Percentiles rank a stretch among this genome's conserved stretches.
These are phyloP conservation scores for Imleria badia DNA, from an alignment of 768 basidiomycete species.

Conservation along the genomic window DNA sequence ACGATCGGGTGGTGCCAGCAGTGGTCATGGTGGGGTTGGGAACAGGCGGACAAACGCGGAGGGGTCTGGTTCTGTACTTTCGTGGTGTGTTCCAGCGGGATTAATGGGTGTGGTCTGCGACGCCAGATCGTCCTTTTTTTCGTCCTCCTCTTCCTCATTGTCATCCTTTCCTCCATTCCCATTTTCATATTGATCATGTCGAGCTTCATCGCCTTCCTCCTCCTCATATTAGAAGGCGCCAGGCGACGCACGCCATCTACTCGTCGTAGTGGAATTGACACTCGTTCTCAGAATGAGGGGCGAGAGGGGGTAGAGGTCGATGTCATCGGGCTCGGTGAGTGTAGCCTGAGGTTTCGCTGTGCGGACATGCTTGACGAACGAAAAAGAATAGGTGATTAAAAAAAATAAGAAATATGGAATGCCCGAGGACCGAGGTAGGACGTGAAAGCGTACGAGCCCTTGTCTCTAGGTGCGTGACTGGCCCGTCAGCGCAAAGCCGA, in stretches of 20 bases:
- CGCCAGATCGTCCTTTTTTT: conserved; percentile 6
- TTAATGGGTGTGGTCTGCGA: conserved; percentile 5
- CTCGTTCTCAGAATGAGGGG: conserved; percentile 11
- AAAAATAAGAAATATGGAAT: no score
- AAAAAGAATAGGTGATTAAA: no score
- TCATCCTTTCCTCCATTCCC: conserved; percentile 23
- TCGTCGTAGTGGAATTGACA: conserved; percentile 12
- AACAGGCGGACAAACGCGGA: conserved; percentile 8
- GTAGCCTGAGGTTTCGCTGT: no score
- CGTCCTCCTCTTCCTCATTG: conserved; percentile 20
- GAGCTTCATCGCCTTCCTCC: conserved; percentile 32
- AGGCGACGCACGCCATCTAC: conserved; percentile 37
- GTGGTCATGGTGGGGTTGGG: neutral
- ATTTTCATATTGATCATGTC: conserved; percentile 19
- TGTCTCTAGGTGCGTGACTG: no score
- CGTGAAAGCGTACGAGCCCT: no score
- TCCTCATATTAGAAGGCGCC: conserved; percentile 48
- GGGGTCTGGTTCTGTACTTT: conserved; percentile 13
- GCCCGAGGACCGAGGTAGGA: no score
- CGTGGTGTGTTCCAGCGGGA: conserved; percentile 12
- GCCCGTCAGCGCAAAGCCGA: no score
- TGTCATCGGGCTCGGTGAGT: no score
- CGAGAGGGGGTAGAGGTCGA: no score
- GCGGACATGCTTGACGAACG: no score
- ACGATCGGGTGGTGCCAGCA: neutral